These are phyloP conservation scores for Cucurbita pepo DNA, from an alignment of 306 rosid species.

Conservation along the genomic window DNA sequence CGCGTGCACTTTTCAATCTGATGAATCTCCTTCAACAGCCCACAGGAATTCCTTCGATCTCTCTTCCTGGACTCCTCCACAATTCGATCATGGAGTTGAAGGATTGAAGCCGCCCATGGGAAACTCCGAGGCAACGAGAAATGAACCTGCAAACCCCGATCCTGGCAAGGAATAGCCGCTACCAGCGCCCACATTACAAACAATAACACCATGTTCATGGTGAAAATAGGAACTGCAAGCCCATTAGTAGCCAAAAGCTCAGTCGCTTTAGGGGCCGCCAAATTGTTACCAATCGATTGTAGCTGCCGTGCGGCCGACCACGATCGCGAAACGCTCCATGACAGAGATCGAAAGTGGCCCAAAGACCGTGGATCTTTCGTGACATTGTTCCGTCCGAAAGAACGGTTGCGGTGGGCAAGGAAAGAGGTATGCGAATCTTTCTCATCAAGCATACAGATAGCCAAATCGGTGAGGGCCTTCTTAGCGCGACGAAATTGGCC, in stretches of 20 bases:
- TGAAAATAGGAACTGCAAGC: constrained; percentile 40
- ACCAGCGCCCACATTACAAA: constrained; percentile 84
- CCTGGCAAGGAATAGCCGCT: constrained; percentile 97
- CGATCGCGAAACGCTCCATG: constrained; percentile 83
- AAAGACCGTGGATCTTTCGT: constrained; percentile 26
- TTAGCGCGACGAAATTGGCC: constrained; percentile 85
- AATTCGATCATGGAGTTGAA: constrained; percentile 50
- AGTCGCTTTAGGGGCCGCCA: constrained; percentile 43
- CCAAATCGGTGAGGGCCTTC: constrained; percentile 66
- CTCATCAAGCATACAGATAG: constrained; percentile 72
- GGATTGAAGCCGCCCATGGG: constrained; percentile 56
- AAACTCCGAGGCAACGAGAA: constrained; percentile 37
- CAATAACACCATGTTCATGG: constrained; percentile 41
- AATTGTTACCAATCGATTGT: constrained; percentile 56
- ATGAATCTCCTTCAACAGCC: constrained; percentile 67
- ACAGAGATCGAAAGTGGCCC: constrained; percentile 62
- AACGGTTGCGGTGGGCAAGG: constrained; percentile 52
- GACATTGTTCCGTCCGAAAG: constrained; percentile 49
- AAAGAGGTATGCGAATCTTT: constrained; percentile 35
- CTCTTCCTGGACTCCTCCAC: constrained; percentile 64
- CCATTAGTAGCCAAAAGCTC: constrained; percentile 48
- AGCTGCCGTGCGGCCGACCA: constrained; percentile 94
- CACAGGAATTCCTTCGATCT: constrained; percentile 59
- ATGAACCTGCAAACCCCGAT: constrained; percentile 64
- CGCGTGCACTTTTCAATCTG: constrained; percentile 62